phyloP scores from a whole-genome alignment of 2,329 filamentous ascomycete species.

The Tothia fuscella region DNA sequence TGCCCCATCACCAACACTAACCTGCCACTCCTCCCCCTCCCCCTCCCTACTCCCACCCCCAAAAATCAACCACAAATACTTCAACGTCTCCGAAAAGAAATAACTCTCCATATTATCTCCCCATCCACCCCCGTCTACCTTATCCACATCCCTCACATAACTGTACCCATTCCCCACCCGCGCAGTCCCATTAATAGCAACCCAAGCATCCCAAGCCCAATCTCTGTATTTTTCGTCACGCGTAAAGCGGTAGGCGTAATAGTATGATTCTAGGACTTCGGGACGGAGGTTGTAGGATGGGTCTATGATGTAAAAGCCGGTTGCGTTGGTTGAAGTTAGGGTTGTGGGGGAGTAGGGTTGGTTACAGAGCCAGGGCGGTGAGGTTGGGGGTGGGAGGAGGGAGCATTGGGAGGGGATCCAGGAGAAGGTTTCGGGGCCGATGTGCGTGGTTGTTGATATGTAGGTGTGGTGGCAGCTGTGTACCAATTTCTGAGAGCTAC shows the following conservation, averaged over 20 bases:
- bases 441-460: slow-evolving; percentile 51
- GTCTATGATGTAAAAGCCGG: slow-evolving; percentile 48
- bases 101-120: slow-evolving; percentile 79
- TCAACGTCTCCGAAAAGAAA: slow-evolving; percentile 77
- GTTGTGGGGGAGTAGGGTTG: not conserved
- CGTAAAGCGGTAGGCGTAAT: slow-evolving; percentile 77
- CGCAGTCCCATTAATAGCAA: slow-evolving; percentile 52
- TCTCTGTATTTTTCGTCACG: slow-evolving; percentile 65
- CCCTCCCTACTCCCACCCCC: slow-evolving; percentile 29
- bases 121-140: slow-evolving; percentile 45
- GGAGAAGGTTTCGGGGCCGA: slow-evolving; percentile 56
- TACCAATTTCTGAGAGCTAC: slow-evolving; percentile 38
- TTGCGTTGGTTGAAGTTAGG: slow-evolving; percentile 40
- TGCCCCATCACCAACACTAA: slow-evolving; percentile 30
- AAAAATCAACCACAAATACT: slow-evolving; percentile 68
- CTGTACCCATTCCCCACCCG: slow-evolving; percentile 55
- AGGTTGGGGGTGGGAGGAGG: not conserved
- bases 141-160: slow-evolving; percentile 54
- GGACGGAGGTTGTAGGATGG: slow-evolving; percentile 58
- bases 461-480: slow-evolving; percentile 70
- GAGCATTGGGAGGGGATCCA: slow-evolving; percentile 23
- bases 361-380: not conserved
- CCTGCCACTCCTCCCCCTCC: slow-evolving; percentile 48
- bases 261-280: slow-evolving; percentile 73
- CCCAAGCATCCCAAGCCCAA: slow-evolving; percentile 72